phyloP scores from a whole-genome alignment of 2,329 filamentous ascomycete species.

The Pezicula rhizophila region DNA sequence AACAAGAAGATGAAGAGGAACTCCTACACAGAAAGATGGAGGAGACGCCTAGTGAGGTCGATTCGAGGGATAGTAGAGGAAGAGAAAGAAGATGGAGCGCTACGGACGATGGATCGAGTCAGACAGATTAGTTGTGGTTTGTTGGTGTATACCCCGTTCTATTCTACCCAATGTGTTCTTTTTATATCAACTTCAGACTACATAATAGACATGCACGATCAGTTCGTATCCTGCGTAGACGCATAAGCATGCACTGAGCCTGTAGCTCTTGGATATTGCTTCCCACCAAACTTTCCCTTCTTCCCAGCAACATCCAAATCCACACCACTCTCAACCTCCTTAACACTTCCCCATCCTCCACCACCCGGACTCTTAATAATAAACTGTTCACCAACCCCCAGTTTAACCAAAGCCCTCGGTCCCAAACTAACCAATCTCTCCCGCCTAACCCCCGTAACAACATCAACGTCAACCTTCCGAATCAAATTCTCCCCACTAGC shows the following conservation, averaged over 20 bases:
- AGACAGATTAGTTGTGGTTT: too few species aligned
- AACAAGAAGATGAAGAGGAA: neutral
- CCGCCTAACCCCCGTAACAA: conserved; percentile 7
- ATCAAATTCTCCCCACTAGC: conserved; percentile 81
- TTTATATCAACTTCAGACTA: too few species aligned
- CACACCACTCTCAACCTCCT: neutral
- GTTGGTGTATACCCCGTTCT: neutral
- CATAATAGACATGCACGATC: too few species aligned
- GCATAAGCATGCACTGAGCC: too few species aligned
- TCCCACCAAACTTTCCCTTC: too few species aligned
- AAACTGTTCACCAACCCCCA: conserved; percentile 13
- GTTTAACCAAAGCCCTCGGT: conserved; percentile 7
- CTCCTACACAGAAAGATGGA: neutral
- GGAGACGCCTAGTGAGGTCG: neutral
- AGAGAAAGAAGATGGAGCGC: conserved; percentile 24
- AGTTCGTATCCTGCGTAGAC: too few species aligned
- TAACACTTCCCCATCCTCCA: conserved; percentile 12
- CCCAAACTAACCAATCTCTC: conserved; percentile 5
- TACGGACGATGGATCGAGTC: conserved; percentile 18
- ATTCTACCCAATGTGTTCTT: too few species aligned
- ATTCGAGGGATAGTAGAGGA: conserved; percentile 3
- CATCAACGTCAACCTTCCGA: conserved; percentile 1
- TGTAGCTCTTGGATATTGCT: too few species aligned
- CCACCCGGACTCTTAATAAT: conserved; percentile 14
- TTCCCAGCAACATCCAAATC: too few species aligned